A percentile compares a stretch with the other conserved stretches of the same genome.
These are phyloP conservation scores for Pholiota conissans DNA, from an alignment of 768 basidiomycete genomes.

Conservation along the genomic window DNA sequence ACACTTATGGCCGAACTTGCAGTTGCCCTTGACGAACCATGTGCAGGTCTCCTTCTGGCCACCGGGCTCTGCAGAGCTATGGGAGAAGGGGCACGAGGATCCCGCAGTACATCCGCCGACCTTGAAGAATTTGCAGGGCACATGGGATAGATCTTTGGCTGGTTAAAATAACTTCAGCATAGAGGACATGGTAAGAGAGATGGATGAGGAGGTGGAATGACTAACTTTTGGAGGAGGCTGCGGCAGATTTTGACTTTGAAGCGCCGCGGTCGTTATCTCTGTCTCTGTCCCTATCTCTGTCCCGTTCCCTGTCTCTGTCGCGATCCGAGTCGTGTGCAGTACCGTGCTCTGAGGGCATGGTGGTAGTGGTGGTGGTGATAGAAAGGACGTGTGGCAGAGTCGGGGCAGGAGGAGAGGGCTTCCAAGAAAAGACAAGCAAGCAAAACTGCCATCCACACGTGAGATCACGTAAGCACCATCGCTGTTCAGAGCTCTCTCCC, in stretches of 20 bases:
- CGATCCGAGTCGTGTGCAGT: conserved; percentile 24
- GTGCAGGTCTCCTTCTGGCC: conserved; percentile 80
- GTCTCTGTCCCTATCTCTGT: conserved; percentile 28
- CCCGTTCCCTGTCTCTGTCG: conserved; percentile 27
- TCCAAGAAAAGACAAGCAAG: conserved; percentile 35
- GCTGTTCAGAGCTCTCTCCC: no score
- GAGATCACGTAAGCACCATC: conserved; percentile 39
- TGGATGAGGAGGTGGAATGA: neutral
- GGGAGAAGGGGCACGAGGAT: conserved; percentile 94
- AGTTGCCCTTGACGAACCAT: conserved; percentile 93
- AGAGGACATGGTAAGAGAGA: conserved; percentile 2
- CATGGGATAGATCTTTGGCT: conserved; percentile 92
- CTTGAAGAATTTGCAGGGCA: conserved; percentile 97
- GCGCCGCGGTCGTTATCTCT: conserved; percentile 24
- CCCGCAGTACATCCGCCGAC: conserved; percentile 94
- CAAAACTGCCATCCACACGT: conserved; percentile 38
- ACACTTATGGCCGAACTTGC: conserved; percentile 73
- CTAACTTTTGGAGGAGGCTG: conserved; percentile 28
- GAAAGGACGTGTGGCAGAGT: neutral
- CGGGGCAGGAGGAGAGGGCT: conserved; percentile 12
- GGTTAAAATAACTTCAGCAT: conserved; percentile 1
- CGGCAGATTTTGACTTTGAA: conserved; percentile 26
- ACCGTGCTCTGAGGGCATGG: conserved; percentile 23
- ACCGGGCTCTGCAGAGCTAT: conserved; percentile 69
- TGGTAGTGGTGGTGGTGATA: neutral